phyloP scores from a whole-genome alignment of 495 filamentous ascomycete species.

The Penicillium canariense region DNA sequence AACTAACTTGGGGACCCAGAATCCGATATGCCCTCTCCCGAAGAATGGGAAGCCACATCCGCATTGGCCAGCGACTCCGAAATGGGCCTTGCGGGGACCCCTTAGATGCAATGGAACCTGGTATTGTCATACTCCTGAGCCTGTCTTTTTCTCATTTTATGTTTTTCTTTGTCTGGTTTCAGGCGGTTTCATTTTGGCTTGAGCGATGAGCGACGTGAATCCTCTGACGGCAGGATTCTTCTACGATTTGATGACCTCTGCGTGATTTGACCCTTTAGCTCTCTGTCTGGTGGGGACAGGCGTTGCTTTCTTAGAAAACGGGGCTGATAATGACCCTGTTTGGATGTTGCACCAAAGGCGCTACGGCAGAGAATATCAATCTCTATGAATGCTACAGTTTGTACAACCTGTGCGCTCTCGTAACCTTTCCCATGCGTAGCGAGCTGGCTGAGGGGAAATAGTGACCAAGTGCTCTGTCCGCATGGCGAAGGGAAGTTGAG shows the following conservation, averaged over 20 bases:
- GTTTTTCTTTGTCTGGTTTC: neutral
- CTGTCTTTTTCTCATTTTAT: neutral
- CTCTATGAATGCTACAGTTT: neutral
- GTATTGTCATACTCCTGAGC: neutral
- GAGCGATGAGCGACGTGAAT: slow-evolving; percentile 12
- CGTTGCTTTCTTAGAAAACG: neutral
- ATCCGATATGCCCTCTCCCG: slow-evolving; percentile 41
- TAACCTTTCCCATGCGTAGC: neutral
- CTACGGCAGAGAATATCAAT: neutral
- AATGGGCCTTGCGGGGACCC: slow-evolving; percentile 37
- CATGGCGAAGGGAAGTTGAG: too few species aligned
- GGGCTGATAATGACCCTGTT: neutral
- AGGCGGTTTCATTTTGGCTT: slow-evolving; percentile 7
- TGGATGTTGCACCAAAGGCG: slow-evolving; percentile 3
- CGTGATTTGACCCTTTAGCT: slow-evolving; percentile 1
- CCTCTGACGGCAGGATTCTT: slow-evolving; percentile 9
- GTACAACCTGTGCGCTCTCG: neutral
- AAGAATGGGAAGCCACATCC: slow-evolving; percentile 49
- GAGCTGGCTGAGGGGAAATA: too few species aligned
- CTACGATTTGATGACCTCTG: slow-evolving; percentile 19
- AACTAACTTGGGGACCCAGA: slow-evolving; percentile 27
- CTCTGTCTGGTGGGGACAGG: slow-evolving; percentile 2
- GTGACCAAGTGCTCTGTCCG: too few species aligned
- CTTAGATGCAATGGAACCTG: slow-evolving; percentile 15
- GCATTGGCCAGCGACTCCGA: slow-evolving; percentile 45